Conservation (phyloP, 768 basidiomycete genomes). For the Lactarius deliciosus region DNA sequence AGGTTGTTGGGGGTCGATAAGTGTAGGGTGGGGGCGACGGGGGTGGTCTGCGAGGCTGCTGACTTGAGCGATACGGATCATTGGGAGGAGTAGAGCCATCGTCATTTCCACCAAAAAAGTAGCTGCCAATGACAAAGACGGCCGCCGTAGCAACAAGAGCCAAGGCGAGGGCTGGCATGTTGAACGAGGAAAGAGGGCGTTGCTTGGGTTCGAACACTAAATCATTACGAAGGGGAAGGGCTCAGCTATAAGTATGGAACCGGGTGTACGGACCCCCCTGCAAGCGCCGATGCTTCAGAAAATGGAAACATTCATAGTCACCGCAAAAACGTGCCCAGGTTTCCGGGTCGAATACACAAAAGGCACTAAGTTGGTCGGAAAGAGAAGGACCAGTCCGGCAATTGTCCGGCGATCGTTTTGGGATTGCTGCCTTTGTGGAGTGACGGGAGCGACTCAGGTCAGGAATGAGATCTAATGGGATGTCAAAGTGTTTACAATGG, state of each 20-base stretch:
- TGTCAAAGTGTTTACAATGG: not conserved
- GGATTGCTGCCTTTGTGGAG: not conserved
- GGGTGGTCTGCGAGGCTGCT: not conserved
- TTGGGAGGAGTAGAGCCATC: not conserved
- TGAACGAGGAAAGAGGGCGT: not conserved
- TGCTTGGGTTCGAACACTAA: not conserved
- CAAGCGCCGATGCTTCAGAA: not conserved
- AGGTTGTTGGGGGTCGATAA: not conserved
- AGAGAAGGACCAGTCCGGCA: not conserved
- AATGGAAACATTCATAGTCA: not conserved
- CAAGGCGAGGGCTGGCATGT: not conserved
- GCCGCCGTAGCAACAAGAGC: not conserved
- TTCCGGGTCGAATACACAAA: not conserved
- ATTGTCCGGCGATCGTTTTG: not conserved
- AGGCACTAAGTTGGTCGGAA: not conserved
- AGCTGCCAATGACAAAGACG: not conserved
- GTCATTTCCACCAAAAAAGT: not conserved
- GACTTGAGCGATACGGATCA: not conserved
- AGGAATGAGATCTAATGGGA: constrained; percentile 2
- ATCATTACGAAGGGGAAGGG: not conserved
- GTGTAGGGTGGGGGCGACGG: not conserved
- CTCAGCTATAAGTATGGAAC: not conserved
- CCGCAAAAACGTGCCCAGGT: not conserved
- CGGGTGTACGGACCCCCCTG: not conserved
- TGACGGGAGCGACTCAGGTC: not conserved